phyloP scores from a whole-genome alignment of 495 filamentous ascomycete species.

The Penicillium dipodomyicola region DNA sequence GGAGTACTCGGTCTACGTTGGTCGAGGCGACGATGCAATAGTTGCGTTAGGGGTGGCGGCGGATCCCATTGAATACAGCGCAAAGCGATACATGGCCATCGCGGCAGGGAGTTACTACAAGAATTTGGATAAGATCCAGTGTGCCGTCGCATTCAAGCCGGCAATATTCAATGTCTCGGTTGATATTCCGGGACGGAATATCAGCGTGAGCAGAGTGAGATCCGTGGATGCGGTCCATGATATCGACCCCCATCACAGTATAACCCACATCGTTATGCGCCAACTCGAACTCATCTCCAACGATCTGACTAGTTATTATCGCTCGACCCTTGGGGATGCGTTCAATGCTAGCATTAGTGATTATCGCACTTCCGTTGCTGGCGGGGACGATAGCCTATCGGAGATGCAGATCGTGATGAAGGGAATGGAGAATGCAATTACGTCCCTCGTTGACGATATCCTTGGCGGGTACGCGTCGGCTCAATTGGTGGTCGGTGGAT shows the following conservation, averaged over 20 bases:
- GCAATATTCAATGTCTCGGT: conserved; percentile 32
- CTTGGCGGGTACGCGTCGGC: conserved; percentile 31
- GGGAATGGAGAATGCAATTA: conserved; percentile 32
- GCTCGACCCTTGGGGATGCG: conserved; percentile 30
- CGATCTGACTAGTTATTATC: conserved; percentile 33
- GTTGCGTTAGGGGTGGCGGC: conserved; percentile 28
- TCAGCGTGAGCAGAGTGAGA: conserved; percentile 20
- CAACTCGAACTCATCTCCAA: conserved; percentile 30
- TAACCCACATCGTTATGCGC: conserved; percentile 25
- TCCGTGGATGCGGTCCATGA: conserved; percentile 2
- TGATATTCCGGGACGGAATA: conserved; percentile 25
- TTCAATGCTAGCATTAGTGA: conserved; percentile 33
- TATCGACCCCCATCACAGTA: conserved; percentile 31
- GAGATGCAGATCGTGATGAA: conserved; percentile 24
- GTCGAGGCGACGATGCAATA: conserved; percentile 21
- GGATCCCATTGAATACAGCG: conserved; percentile 5
- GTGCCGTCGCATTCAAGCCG: conserved; percentile 28
- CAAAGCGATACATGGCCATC: conserved; percentile 19
- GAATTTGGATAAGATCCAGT: conserved; percentile 31
- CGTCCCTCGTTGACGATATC: conserved; percentile 34
- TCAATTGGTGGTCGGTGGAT: conserved; percentile 31
- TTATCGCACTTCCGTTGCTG: conserved; percentile 16
- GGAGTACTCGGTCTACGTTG: conserved; percentile 27
- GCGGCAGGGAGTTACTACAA: conserved; percentile 25
- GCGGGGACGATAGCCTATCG: conserved; percentile 2